Conservation (phyloP, 2,329 filamentous ascomycete genomes). For the Pseudonectria foliicola region DNA sequence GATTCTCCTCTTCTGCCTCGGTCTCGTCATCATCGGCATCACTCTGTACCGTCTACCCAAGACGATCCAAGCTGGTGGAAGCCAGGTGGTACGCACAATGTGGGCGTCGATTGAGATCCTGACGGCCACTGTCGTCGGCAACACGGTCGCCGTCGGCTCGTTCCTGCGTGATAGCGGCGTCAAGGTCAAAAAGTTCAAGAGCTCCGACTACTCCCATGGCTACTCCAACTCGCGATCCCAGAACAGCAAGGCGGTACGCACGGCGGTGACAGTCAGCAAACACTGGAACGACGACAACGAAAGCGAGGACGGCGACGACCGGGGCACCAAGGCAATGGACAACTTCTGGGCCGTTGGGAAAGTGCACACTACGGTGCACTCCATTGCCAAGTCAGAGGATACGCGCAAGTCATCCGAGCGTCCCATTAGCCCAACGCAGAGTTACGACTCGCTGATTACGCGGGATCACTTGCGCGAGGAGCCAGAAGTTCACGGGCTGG, state of each 20-base stretch:
- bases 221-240: constrained; percentile 19
- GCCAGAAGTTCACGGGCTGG: constrained; percentile 1
- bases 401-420: constrained; percentile 11
- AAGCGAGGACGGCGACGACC: constrained; percentile 11
- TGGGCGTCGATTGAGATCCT: constrained; percentile 83
- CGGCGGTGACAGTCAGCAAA: constrained; percentile 3
- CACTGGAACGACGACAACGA: constrained; percentile 18
- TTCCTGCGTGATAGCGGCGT: constrained; percentile 81
- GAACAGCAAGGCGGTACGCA: constrained; percentile 14
- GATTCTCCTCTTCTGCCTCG: constrained; percentile 70
- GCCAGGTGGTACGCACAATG: constrained; percentile 77
- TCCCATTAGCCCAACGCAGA: constrained; percentile 19
- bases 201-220: constrained; percentile 33
- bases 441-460: constrained; percentile 21
- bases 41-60: constrained; percentile 69
- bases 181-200: constrained; percentile 76
- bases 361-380: constrained; percentile 13
- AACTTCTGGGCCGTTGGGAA: constrained; percentile 18
- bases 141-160: constrained; percentile 78
- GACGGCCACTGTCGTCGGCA: constrained; percentile 75
- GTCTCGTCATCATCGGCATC: constrained; percentile 65
- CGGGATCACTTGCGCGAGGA: constrained; percentile 14
- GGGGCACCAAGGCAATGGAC: constrained; percentile 15
- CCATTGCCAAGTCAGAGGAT: constrained; percentile 14
- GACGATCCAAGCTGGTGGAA: constrained; percentile 60